Evolutionary conservation across 441 rosid species (phyloP).

Genomic region (Manihot esculenta): DNA sequence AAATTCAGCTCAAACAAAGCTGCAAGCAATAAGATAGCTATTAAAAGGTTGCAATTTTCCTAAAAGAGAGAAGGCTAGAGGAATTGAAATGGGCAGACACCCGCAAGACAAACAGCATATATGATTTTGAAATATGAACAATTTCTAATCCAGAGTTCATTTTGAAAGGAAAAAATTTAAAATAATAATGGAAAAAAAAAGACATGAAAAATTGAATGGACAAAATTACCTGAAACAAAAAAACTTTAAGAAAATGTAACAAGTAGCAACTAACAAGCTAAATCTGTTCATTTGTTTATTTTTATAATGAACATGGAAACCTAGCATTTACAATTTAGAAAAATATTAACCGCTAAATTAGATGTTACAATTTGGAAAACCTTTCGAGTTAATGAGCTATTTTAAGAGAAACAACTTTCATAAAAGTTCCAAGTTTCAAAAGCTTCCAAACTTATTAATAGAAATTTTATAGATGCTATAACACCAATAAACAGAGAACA

Average conservation of each 20-base stretch:
- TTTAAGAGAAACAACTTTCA: neutral
- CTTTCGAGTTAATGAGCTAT: neutral
- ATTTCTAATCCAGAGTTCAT: too few species aligned
- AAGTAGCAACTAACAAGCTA: neutral
- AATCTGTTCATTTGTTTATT: neutral
- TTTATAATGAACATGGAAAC: too few species aligned
- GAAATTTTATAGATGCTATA: neutral
- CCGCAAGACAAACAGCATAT: too few species aligned
- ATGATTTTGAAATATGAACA: too few species aligned
- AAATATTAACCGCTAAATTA: neutral
- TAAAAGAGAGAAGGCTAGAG: too few species aligned
- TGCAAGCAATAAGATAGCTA: neutral
- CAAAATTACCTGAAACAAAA: neutral
- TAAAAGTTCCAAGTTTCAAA: neutral
- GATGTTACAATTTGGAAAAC: neutral
- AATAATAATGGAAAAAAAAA: too few species aligned
- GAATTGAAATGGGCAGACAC: too few species aligned
- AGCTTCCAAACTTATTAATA: neutral
- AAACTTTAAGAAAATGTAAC: neutral
- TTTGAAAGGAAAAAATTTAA: too few species aligned
- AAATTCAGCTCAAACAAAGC: neutral
- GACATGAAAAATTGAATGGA: neutral
- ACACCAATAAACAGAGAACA: neutral
- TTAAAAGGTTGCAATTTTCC: neutral
- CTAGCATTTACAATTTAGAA: too few species aligned